phyloP scores from a whole-genome alignment of 805 yeast species.

The Citeromyces nyonsensis region DNA sequence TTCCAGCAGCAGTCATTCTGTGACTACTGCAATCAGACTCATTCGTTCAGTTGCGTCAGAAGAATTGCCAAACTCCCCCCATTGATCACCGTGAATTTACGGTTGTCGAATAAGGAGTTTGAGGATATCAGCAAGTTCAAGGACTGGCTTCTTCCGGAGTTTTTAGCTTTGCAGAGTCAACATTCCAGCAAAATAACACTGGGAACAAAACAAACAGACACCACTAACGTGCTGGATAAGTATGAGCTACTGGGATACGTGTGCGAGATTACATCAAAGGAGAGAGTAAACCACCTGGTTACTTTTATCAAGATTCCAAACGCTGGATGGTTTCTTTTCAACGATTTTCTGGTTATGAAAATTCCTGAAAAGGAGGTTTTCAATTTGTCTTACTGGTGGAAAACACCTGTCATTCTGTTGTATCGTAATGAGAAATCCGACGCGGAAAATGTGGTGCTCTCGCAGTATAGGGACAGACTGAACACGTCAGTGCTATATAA shows the following conservation, averaged over 20 bases:
- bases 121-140: constrained; percentile 27
- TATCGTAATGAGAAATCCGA: constrained; percentile 38
- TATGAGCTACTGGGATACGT: constrained; percentile 59
- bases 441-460: constrained; percentile 19
- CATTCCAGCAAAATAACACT: constrained; percentile 6
- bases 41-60: constrained; percentile 35
- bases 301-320: constrained; percentile 35
- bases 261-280: constrained; percentile 45
- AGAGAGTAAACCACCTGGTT: constrained; percentile 43
- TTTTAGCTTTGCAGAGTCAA: constrained; percentile 27
- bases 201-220: constrained; percentile 8
- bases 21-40: constrained; percentile 33
- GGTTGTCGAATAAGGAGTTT: constrained; percentile 39
- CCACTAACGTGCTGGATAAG: constrained; percentile 13
- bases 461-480: constrained; percentile 27
- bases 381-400: constrained; percentile 64
- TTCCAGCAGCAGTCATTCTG: constrained; percentile 36
- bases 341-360: constrained; percentile 77
- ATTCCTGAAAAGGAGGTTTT: constrained; percentile 68
- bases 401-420: constrained; percentile 57
- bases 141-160: constrained; percentile 50
- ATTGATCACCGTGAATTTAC: constrained; percentile 44
- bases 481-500: constrained; percentile 53
- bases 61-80: constrained; percentile 40
- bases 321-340: constrained; percentile 63